phyloP scores from a whole-genome alignment of 768 basidiomycete species.

The Agrocybe praecox region DNA sequence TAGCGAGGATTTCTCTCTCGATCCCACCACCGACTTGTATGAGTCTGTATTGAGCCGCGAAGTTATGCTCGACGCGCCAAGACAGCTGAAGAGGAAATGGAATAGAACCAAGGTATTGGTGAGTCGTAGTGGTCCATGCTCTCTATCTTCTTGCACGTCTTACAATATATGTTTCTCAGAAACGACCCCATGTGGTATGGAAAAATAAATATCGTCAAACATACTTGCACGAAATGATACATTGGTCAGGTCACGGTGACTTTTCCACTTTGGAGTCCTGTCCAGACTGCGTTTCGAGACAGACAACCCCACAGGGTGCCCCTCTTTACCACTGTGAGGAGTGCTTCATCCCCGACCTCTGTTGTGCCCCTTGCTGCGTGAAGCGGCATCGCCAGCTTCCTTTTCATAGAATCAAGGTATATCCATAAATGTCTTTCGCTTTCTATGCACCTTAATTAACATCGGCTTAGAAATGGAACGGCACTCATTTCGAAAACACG shows the following conservation, averaged over 20 bases:
- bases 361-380: not conserved
- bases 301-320: not conserved
- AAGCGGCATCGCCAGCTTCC: not conserved
- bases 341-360: not conserved
- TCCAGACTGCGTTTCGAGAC: not conserved
- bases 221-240: not conserved
- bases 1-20: no score
- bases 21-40: no score
- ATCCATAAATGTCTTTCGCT: not conserved
- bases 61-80: not conserved
- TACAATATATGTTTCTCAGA: no score
- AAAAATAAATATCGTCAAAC: not conserved
- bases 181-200: slow-evolving; percentile 1
- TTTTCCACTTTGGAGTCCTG: not conserved
- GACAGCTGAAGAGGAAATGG: no score
- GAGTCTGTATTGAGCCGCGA: not conserved
- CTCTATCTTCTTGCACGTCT: no score
- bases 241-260: not conserved
- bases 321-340: not conserved
- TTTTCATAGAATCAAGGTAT: slow-evolving; percentile 2
- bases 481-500: not conserved
- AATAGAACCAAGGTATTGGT: no score
- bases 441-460: no score
- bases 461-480: slow-evolving; percentile 1
- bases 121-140: no score